phyloP scores from a whole-genome alignment of 208 protist genomes.

The Giardia muris region DNA sequence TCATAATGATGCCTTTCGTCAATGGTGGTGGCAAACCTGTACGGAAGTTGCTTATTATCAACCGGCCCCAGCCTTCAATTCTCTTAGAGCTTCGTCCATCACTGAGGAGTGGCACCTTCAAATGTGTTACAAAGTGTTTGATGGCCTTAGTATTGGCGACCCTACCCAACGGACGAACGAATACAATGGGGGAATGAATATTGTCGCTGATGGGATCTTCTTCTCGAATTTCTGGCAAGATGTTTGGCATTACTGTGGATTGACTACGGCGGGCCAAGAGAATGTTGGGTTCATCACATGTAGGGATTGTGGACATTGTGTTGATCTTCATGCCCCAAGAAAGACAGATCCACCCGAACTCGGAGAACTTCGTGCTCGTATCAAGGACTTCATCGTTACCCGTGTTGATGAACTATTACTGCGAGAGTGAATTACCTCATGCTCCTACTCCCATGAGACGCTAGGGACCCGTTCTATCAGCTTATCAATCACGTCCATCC shows the following conservation, averaged over 20 bases:
- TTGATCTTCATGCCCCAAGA: neutral
- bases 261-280: neutral
- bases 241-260: constrained; percentile 15
- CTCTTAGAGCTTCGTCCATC: neutral
- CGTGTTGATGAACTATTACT: neutral
- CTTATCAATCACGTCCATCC: too few relatives aligned
- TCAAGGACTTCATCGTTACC: neutral
- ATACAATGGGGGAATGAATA: neutral
- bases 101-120: neutral
- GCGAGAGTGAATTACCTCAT: too few relatives aligned
- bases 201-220: neutral
- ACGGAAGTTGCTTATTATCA: constrained; percentile 17
- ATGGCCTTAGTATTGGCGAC: neutral
- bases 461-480: too few relatives aligned
- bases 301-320: constrained; percentile 21
- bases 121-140: constrained; percentile 21
- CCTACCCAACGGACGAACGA: neutral
- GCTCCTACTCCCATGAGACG: too few relatives aligned
- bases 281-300: constrained; percentile 9
- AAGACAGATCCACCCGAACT: neutral
- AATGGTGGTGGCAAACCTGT: constrained; percentile 30
- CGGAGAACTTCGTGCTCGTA: neutral
- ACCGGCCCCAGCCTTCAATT: constrained; percentile 15
- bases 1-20: neutral
- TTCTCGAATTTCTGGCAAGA: constrained; percentile 30